Percentiles rank a stretch among this genome's conserved stretches.
These are phyloP conservation scores for Tetrapisispora fleetii DNA, from an alignment of 805 yeast genomes.

Conservation along the genomic window DNA sequence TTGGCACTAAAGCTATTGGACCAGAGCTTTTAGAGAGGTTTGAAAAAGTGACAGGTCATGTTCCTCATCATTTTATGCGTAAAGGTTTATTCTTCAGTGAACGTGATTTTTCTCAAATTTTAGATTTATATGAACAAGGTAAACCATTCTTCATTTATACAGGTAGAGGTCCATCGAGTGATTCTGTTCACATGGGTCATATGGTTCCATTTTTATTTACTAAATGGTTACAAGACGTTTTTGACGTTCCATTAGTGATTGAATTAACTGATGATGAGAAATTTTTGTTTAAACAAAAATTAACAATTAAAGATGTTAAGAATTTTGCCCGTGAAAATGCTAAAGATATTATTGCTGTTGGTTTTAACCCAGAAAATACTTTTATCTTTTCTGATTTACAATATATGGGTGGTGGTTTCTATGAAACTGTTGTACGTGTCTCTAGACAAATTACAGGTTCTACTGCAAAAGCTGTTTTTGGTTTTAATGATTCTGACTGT, in stretches of 20 bases:
- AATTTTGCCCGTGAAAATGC: slow-evolving; percentile 72
- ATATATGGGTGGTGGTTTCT: slow-evolving; percentile 88
- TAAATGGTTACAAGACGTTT: slow-evolving; percentile 96
- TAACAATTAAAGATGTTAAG: slow-evolving; percentile 83
- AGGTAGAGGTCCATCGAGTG: slow-evolving; percentile 94
- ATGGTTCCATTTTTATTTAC: slow-evolving; percentile 93
- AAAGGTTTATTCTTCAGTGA: slow-evolving; percentile 91
- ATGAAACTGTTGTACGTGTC: slow-evolving; percentile 85
- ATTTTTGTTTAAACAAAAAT: slow-evolving; percentile 83
- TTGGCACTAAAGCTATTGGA: slow-evolving; percentile 72
- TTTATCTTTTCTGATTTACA: slow-evolving; percentile 88
- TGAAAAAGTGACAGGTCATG: slow-evolving; percentile 71
- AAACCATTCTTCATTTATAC: slow-evolving; percentile 93
- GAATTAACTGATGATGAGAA: slow-evolving; percentile 97
- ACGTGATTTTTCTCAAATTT: slow-evolving; percentile 67
- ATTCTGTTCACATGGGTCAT: slow-evolving; percentile 93
- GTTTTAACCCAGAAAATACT: slow-evolving; percentile 90
- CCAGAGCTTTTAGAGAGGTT: slow-evolving; percentile 68
- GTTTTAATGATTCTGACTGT: slow-evolving; percentile 88
- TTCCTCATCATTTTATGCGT: slow-evolving; percentile 82
- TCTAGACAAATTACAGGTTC: slow-evolving; percentile 93
- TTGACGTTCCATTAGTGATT: slow-evolving; percentile 88
- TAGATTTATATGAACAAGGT: slow-evolving; percentile 86
- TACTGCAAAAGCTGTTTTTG: slow-evolving; percentile 96
- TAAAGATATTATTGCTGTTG: slow-evolving; percentile 86